A percentile compares a stretch with the other conserved stretches of the same genome.
Conservation (phyloP, 176 grass and related monocot species). For the Puya raimondii region DNA sequence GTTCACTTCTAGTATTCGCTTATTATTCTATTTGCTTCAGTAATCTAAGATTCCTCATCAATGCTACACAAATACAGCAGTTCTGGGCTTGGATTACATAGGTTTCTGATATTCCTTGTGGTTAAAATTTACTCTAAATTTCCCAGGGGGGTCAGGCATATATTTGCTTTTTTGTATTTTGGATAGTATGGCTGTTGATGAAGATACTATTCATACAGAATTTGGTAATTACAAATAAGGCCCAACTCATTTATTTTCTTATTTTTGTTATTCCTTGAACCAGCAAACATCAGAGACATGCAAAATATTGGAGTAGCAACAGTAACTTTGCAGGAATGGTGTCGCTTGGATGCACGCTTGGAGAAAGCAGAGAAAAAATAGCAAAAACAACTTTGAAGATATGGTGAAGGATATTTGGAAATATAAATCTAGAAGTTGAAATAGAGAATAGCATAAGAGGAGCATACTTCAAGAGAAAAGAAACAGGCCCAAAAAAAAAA, state of each 20-base stretch:
- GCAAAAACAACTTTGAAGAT: too few relatives aligned
- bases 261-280: not conserved
- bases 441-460: too few relatives aligned
- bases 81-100: not conserved
- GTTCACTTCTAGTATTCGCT: not conserved
- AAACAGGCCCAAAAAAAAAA: too few relatives aligned
- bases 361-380: too few relatives aligned
- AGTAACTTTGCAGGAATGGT: constrained; percentile 70
- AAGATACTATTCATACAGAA: too few relatives aligned
- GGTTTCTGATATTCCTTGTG: not conserved
- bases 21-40: not conserved
- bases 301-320: constrained; percentile 65
- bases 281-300: constrained; percentile 88
- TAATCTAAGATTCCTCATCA: not conserved
- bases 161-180: too few relatives aligned
- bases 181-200: too few relatives aligned
- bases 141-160: too few relatives aligned
- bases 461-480: too few relatives aligned
- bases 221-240: not conserved
- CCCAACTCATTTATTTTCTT: not conserved
- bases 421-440: not conserved
- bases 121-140: not conserved
- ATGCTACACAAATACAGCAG: not conserved
- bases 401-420: too few relatives aligned
- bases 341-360: constrained; percentile 16